Base-by-base conservation (phyloP, 441 rosid species). In the Pelargonium citronellum region DNA sequence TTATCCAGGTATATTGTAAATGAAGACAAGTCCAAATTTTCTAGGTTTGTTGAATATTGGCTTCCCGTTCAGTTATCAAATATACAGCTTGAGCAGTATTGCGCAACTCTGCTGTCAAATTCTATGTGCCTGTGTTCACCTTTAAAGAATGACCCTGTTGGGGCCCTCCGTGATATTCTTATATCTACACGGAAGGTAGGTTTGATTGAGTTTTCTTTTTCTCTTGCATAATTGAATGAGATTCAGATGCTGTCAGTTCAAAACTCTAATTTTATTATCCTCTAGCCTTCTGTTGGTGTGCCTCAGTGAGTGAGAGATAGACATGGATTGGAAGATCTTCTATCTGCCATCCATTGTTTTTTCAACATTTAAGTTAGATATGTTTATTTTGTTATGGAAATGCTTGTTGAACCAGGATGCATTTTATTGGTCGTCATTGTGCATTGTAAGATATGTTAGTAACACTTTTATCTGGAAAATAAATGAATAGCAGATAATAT, bases 1-100 rank as follows among this genome's bases (percentile, higher is more conserved):
- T 68, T 80, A 66, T 80, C 79, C 3, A 78, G 77, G 71, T 76
- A 73, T 79, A 78, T 66, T 67, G 79, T 79, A 49, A 73, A 73
- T 49, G 86, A 75, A 17, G 74, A 81, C 85, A 82, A 79, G 78
- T 66, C 66, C 7, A 86, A 78, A 60, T 72, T 81, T 20, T 87
- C 85, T 34, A 78, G 84, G 82, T 88, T 87, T 83, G 68, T 75
- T 7, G 99, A 95, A 83, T 92, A 85, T 68, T 91, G 98, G 99
- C 91, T 95, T 75, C 99, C 99, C 53, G 90, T 83, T 60, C 86
- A 82, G 76, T 76, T 95, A 78, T 89, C 97, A 43, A 73, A 83
- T 73, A 79, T 89, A 75, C 99, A 95, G 81, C 90, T 92, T 68
- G 99, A 95, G 83, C 91, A 89, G 75, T 95, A 95, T 79, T 95